Evolutionary conservation across 192 early-diverging fungal genomes (phyloP).

Genomic region (Chytriomyces hyalinus): DNA sequence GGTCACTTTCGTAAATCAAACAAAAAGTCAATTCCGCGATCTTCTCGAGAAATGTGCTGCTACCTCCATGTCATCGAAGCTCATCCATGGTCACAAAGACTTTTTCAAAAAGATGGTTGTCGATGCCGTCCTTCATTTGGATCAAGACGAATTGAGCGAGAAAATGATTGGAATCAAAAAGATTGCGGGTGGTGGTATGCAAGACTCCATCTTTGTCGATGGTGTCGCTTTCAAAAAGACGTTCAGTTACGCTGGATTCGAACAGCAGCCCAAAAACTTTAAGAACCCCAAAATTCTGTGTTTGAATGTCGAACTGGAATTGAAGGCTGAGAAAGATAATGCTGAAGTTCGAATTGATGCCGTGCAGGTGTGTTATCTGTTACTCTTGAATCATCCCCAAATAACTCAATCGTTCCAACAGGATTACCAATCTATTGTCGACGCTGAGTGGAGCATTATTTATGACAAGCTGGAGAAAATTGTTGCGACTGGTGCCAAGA

Average conservation of each 20-base stretch:
- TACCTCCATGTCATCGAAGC: slow-evolving; percentile 97
- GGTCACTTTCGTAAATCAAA: neutral
- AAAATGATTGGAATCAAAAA: slow-evolving; percentile 98
- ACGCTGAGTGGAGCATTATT: slow-evolving; percentile 99
- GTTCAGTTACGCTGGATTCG: slow-evolving; percentile 98
- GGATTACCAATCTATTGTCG: slow-evolving; percentile 99
- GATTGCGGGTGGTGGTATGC: slow-evolving; percentile 97
- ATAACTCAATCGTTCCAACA: slow-evolving; percentile 31
- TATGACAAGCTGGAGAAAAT: slow-evolving; percentile 98
- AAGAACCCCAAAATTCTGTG: slow-evolving; percentile 87
- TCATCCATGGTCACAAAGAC: slow-evolving; percentile 94
- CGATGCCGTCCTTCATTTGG: slow-evolving; percentile 92
- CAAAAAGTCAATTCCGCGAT: slow-evolving; percentile 77
- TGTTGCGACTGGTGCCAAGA: slow-evolving; percentile 92
- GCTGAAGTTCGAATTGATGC: slow-evolving; percentile 97
- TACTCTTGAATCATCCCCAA: neutral
- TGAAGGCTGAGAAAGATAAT: slow-evolving; percentile 99
- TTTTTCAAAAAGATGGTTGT: slow-evolving; percentile 99
- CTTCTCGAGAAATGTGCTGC: slow-evolving; percentile 95
- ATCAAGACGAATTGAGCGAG: slow-evolving; percentile 96
- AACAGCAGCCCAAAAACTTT: slow-evolving; percentile 98
- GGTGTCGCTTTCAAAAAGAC: slow-evolving; percentile 99
- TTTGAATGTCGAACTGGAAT: slow-evolving; percentile 96
- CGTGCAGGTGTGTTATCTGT: slow-evolving; percentile 57
- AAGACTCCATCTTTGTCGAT: slow-evolving; percentile 93